A percentile compares a stretch with the other conserved stretches of the same genome.
Conservation (phyloP, 1,284 basidiomycete species). For the Anthracocystis walkeri region DNA sequence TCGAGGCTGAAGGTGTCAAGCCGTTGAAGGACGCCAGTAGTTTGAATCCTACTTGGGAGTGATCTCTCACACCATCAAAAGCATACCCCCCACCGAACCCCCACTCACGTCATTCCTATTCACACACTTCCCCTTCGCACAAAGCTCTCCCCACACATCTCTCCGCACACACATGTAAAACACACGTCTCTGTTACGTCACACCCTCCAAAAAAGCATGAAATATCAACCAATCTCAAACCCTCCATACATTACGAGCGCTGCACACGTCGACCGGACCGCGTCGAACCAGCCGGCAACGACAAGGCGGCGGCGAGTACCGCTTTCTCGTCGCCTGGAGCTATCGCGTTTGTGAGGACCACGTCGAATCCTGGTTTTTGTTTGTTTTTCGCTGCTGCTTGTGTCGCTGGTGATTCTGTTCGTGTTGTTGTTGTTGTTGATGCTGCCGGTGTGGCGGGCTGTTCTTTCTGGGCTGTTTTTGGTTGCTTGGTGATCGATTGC, state of each 20-base stretch:
- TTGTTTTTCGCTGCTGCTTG: neutral
- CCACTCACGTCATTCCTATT: too few species aligned
- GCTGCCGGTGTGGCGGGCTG: neutral
- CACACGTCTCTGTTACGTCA: too few species aligned
- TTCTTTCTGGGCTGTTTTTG: neutral
- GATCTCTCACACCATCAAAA: neutral
- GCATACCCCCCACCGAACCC: neutral
- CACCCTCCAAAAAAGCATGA: constrained; percentile 2
- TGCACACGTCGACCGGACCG: constrained; percentile 41
- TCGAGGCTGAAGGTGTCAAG: constrained; percentile 3
- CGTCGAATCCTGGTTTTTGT: constrained; percentile 41
- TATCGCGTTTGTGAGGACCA: constrained; percentile 37
- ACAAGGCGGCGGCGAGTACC: constrained; percentile 42
- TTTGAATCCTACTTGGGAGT: constrained; percentile 40
- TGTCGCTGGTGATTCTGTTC: neutral
- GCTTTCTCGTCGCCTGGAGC: constrained; percentile 57
- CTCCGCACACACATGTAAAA: constrained; percentile 1
- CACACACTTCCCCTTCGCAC: too few species aligned
- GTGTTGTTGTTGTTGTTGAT: neutral
- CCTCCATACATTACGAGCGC: constrained; percentile 9
- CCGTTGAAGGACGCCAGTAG: constrained; percentile 25
- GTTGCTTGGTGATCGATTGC: neutral
- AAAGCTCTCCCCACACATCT: neutral
- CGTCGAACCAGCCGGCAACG: constrained; percentile 44
- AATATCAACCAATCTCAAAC: neutral